Conservation (phyloP, 352 stramenopile species). For the Phytophthora lateralis region DNA sequence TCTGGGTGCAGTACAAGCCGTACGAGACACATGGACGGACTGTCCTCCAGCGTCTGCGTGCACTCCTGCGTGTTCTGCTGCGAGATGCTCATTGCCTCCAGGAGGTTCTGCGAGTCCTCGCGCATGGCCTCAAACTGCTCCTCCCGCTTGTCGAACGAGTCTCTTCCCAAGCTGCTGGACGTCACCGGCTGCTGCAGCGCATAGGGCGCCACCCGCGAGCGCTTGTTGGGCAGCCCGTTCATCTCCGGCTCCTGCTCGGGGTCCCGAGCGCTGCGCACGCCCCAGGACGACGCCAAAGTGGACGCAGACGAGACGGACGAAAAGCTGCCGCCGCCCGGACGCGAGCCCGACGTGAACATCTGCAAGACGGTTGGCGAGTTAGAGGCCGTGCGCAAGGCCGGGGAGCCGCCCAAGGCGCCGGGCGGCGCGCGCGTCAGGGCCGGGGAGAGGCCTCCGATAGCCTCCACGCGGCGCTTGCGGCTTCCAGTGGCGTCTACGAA, state of each 20-base stretch:
- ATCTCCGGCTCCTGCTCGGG: constrained; percentile 46
- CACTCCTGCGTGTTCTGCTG: constrained; percentile 80
- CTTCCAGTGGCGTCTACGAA: constrained; percentile 23
- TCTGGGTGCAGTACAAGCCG: constrained; percentile 69
- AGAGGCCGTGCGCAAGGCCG: constrained; percentile 10
- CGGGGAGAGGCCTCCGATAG: constrained; percentile 19
- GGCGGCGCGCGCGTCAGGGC: constrained; percentile 20
- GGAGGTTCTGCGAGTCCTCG: constrained; percentile 64
- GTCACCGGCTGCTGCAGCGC: constrained; percentile 15
- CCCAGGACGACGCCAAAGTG: constrained; percentile 35
- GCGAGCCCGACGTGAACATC: constrained; percentile 13
- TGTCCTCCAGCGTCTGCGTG: constrained; percentile 75
- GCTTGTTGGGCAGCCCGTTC: constrained; percentile 32
- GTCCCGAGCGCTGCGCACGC: constrained; percentile 26
- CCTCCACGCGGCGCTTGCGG: constrained; percentile 37
- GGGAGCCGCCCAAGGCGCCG: constrained; percentile 10
- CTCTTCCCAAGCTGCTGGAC: constrained; percentile 21
- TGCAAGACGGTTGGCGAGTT: constrained; percentile 31
- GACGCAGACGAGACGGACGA: constrained; percentile 13
- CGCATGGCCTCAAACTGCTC: constrained; percentile 39
- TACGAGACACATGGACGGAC: constrained; percentile 58
- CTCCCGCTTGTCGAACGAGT: constrained; percentile 19
- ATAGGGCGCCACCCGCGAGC: constrained; percentile 23
- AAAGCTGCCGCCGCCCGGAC: constrained; percentile 10
- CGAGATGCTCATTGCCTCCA: constrained; percentile 75